Percentiles rank a stretch among this genome's conserved stretches.
Evolutionary conservation across 257 asterid species (phyloP).

Genomic region (Oldenlandia corymbosa): DNA sequence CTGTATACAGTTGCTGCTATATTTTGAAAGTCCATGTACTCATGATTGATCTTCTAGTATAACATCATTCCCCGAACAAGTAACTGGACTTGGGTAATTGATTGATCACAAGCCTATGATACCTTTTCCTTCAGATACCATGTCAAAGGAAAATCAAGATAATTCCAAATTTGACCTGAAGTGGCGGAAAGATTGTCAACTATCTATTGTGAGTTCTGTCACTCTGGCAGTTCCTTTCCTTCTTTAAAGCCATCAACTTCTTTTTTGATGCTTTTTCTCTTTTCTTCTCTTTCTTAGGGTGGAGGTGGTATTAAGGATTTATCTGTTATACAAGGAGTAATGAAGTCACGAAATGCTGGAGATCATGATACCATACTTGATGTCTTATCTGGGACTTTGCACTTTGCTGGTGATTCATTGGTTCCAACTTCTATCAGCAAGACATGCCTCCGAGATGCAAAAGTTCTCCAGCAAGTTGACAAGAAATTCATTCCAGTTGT

Average conservation of each 20-base stretch:
- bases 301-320: not conserved
- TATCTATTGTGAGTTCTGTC: conserved; percentile 41
- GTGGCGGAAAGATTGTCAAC: conserved; percentile 42
- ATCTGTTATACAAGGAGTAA: conserved; percentile 35
- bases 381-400: conserved; percentile 58
- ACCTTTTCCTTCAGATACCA: conserved; percentile 33
- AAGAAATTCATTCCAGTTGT: conserved; percentile 90
- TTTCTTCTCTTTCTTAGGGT: not conserved
- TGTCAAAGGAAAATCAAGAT: conserved; percentile 31
- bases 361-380: conserved; percentile 57
- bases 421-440: conserved; percentile 72
- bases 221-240: conserved; percentile 12
- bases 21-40: not conserved
- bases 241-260: conserved; percentile 6
- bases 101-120: not conserved
- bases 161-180: conserved; percentile 37
- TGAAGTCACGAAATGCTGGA: conserved; percentile 20
- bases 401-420: conserved; percentile 53
- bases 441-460: conserved; percentile 63
- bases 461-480: conserved; percentile 88
- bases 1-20: not conserved
- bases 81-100: not conserved
- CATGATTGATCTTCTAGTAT: not conserved
- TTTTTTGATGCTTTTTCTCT: conserved; percentile 11
- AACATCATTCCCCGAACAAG: not conserved